Conservation (phyloP, 1,284 basidiomycete species). For the Salmacisia buchloeana region DNA sequence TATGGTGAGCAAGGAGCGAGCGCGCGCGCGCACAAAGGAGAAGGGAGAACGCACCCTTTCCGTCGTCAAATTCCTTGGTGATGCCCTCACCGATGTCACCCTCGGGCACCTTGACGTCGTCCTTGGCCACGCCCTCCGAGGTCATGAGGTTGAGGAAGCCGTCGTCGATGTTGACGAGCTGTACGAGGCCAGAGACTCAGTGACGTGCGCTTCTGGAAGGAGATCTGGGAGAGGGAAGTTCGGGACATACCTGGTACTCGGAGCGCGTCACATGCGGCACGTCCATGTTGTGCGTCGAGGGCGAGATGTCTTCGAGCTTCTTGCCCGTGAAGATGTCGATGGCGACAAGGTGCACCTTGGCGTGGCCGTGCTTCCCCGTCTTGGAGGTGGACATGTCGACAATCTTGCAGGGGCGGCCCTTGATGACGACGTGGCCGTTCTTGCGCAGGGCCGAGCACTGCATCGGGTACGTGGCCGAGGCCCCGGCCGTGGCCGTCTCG, state of each 20-base stretch:
- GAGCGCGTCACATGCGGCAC: constrained; percentile 87
- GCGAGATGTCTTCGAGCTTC: constrained; percentile 80
- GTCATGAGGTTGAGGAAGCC: constrained; percentile 92
- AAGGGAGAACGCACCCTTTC: constrained; percentile 56
- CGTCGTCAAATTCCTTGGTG: constrained; percentile 68
- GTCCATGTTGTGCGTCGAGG: constrained; percentile 98
- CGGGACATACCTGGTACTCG: constrained; percentile 62
- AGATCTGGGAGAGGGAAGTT: not conserved
- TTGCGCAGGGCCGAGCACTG: constrained; percentile 94
- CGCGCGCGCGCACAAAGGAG: not conserved
- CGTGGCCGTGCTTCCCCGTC: constrained; percentile 95
- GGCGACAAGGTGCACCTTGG: constrained; percentile 96
- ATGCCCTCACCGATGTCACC: constrained; percentile 75
- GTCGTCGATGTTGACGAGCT: constrained; percentile 64
- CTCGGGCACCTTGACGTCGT: constrained; percentile 92
- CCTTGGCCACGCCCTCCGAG: constrained; percentile 75
- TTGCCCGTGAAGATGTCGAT: constrained; percentile 63
- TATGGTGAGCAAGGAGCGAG: not conserved
- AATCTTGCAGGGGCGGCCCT: constrained; percentile 84
- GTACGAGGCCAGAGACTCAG: constrained; percentile 28
- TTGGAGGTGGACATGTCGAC: constrained; percentile 94
- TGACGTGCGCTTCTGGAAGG: not conserved
- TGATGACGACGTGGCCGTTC: constrained; percentile 94
- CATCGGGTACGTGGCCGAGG: constrained; percentile 59
- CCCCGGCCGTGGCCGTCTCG: constrained; percentile 60